Evolutionary conservation across 2,329 filamentous ascomycete genomes (phyloP).

Genomic region (Fusarium nematophilum): DNA sequence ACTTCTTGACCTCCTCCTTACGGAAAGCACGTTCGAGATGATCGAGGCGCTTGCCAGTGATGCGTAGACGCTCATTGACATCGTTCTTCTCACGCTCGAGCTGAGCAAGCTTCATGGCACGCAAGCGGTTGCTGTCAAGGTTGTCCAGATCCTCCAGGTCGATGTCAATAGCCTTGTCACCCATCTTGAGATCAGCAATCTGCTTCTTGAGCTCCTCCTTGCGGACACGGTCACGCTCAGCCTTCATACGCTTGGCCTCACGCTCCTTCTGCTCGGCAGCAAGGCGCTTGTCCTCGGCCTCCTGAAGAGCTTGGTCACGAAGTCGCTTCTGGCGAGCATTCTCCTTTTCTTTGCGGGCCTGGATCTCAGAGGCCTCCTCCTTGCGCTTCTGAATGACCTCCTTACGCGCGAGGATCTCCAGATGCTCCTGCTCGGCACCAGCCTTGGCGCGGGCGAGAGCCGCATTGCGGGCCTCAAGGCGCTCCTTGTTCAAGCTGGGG

Average conservation of each 20-base stretch:
- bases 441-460: constrained; percentile 85
- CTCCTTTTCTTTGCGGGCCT: constrained; percentile 91
- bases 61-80: constrained; percentile 87
- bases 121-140: constrained; percentile 89
- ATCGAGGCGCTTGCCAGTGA: constrained; percentile 95
- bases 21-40: constrained; percentile 97
- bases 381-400: constrained; percentile 96
- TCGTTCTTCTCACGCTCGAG: constrained; percentile 99
- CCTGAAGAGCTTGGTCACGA: constrained; percentile 86
- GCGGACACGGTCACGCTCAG: constrained; percentile 88
- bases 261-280: constrained; percentile 93
- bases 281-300: constrained; percentile 89
- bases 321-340: constrained; percentile 89
- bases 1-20: constrained; percentile 93
- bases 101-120: constrained; percentile 93
- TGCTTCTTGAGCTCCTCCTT: constrained; percentile 95
- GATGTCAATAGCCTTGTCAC: constrained; percentile 79
- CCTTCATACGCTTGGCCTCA: constrained; percentile 85
- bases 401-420: constrained; percentile 85
- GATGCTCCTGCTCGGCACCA: constrained; percentile 92
- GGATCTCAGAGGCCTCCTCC: constrained; percentile 89
- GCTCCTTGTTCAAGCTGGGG: constrained; percentile 84
- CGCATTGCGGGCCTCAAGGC: constrained; percentile 80
- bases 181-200: constrained; percentile 90
- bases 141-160: constrained; percentile 85